These are phyloP conservation scores for Hymenoscyphus scutula DNA, from an alignment of 2,329 filamentous ascomycete genomes.

Conservation along the genomic window DNA sequence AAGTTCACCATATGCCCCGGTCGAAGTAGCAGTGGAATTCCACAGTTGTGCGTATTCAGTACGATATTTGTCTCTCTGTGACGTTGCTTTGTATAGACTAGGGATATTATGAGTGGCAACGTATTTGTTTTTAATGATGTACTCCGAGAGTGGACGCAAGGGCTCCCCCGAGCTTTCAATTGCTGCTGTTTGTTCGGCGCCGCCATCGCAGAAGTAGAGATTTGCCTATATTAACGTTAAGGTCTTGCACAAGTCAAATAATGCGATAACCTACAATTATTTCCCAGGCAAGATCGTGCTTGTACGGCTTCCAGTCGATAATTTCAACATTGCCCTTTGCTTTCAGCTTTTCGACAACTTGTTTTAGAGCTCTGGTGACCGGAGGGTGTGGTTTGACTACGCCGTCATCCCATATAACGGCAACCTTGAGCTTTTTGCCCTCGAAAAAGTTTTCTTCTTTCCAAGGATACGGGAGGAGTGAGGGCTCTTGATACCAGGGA, in stretches of 20 bases:
- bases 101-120: constrained; percentile 41
- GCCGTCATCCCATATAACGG: constrained; percentile 57
- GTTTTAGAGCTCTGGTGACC: constrained; percentile 53
- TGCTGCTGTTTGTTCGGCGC: constrained; percentile 48
- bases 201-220: constrained; percentile 60
- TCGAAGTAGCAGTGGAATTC: constrained; percentile 36
- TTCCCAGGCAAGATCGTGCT: constrained; percentile 50
- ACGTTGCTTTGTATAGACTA: constrained; percentile 43
- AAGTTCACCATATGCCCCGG: constrained; percentile 25
- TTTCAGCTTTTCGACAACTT: constrained; percentile 51
- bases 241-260: background rate
- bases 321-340: constrained; percentile 48
- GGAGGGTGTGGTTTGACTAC: constrained; percentile 61
- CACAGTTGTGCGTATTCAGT: constrained; percentile 25
- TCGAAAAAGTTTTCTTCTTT: constrained; percentile 37
- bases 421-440: constrained; percentile 54
- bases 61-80: constrained; percentile 40
- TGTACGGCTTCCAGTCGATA: constrained; percentile 53
- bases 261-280: constrained; percentile 42
- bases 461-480: constrained; percentile 54
- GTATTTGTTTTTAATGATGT: constrained; percentile 53
- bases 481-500: constrained; percentile 53
- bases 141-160: constrained; percentile 54
- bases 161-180: constrained; percentile 57
- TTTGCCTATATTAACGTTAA: constrained; percentile 24